Evolutionary conservation across 495 filamentous ascomycete genomes (phyloP).

Genomic region (Diplogelasinospora grovesii): DNA sequence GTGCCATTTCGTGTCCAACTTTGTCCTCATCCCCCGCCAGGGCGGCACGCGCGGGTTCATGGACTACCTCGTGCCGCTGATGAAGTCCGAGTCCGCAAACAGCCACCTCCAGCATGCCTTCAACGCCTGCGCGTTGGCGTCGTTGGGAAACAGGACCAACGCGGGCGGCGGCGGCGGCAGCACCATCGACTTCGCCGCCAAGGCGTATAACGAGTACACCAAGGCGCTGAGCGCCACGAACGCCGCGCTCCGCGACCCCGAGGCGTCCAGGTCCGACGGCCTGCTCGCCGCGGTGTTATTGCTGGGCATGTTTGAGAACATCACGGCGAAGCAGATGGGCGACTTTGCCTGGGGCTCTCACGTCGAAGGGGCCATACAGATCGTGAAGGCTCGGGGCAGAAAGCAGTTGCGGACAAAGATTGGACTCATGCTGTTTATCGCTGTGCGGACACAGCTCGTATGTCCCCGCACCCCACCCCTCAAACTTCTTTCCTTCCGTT

Average conservation of each 20-base stretch:
- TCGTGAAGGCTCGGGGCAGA: slow-evolving; percentile 46
- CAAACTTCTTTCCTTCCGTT: background rate
- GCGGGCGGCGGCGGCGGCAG: too few relatives aligned
- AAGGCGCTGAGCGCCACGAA: slow-evolving; percentile 50
- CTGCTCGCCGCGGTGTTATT: slow-evolving; percentile 57
- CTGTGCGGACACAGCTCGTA: slow-evolving; percentile 48
- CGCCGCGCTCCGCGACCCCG: slow-evolving; percentile 43
- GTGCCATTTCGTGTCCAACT: slow-evolving; percentile 51
- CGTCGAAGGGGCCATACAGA: slow-evolving; percentile 46
- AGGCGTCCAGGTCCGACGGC: slow-evolving; percentile 37
- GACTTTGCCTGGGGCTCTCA: slow-evolving; percentile 48
- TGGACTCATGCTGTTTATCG: slow-evolving; percentile 43
- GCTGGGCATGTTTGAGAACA: slow-evolving; percentile 58
- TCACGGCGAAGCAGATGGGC: slow-evolving; percentile 38
- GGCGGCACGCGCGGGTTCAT: slow-evolving; percentile 43
- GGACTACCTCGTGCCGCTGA: slow-evolving; percentile 50
- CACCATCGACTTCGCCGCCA: slow-evolving; percentile 25
- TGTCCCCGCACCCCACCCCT: slow-evolving; percentile 4
- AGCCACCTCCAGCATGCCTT: slow-evolving; percentile 49
- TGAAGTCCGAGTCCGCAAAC: slow-evolving; percentile 31
- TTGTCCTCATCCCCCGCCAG: slow-evolving; percentile 42
- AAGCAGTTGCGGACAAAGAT: slow-evolving; percentile 42
- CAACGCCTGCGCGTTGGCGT: slow-evolving; percentile 54
- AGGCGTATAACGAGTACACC: slow-evolving; percentile 36
- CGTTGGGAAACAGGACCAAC: slow-evolving; percentile 37